phyloP scores from a whole-genome alignment of 148 eudicot genomes.

The Camellia lanceoleosa region DNA sequence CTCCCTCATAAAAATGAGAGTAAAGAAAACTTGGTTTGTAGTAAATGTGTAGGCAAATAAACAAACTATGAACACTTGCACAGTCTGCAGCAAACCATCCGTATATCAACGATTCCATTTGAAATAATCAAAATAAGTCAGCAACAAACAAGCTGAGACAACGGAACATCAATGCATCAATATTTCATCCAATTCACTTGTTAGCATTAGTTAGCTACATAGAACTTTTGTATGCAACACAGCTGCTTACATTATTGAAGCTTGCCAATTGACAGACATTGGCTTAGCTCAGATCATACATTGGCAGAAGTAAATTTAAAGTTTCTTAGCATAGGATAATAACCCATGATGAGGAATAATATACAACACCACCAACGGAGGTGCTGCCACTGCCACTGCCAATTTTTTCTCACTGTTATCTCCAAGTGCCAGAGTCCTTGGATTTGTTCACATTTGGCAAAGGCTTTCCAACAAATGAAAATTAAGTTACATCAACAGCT shows the following conservation, averaged over 20 bases:
- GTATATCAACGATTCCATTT: background rate
- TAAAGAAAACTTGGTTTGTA: no score
- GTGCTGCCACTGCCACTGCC: background rate
- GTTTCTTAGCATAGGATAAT: background rate
- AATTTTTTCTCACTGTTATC: no score
- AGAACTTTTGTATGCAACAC: background rate
- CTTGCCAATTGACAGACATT: background rate
- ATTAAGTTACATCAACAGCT: background rate
- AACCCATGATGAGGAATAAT: background rate
- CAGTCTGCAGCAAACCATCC: background rate
- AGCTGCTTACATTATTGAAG: background rate
- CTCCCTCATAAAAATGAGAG: background rate
- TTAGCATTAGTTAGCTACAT: background rate
- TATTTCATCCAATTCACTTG: background rate
- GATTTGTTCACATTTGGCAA: background rate
- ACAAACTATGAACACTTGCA: no score
- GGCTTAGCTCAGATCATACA: background rate
- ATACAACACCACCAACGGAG: background rate
- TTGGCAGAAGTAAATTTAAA: background rate
- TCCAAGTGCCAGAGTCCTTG: background rate
- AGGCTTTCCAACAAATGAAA: constrained; percentile 3
- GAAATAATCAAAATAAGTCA: background rate
- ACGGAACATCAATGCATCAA: background rate
- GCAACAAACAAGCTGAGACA: background rate
- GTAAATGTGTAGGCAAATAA: no score